Evolutionary conservation across 2,329 filamentous ascomycete genomes (phyloP), one percentile per base, ranked within the genome.

Genomic region (Metarhizium sp.): DNA sequence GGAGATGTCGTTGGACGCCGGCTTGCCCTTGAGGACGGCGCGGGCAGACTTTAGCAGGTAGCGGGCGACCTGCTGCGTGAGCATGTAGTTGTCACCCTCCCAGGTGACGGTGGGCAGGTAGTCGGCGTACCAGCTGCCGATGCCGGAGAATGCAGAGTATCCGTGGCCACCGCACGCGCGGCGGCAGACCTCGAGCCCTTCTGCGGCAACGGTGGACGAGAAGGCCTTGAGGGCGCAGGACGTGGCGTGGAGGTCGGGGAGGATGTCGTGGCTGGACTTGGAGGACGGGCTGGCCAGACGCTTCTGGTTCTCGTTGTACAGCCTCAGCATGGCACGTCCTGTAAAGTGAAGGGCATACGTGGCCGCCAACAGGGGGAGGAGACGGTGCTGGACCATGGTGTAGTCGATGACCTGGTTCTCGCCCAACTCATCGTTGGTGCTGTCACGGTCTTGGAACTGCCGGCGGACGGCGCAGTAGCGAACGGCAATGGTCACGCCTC

Each of bases 21-120:
- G 30, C 58, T 85, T 80, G 60, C 82, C 83, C 14, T 78, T 74
- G n/a, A 89, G 72, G 0, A 90, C 87, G 1, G 81, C 78, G 46
- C 87, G 84, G 0, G 86, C 87, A 3, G 86, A 83, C 77, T 90
- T 91, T 60, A 91, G 78, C 49, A 91, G 79, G 64, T 90, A 90
- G 56, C 86, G 80, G 2, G 85, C 85, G 2, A 90, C 87, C 72
- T 91, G 87, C 69, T 91, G 87, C 10, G 86, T 88, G 57, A 91
- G 75, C 87, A 91, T 90, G 74, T 88, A 90, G 75, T 89, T 90
- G 73, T 90, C 87, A 48, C 87, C 87, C 67, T 90, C 87, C 84
- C 85, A 88, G 10, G 86, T 88, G 4, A 76, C 72, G 3, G 71
- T 73, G n/a, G 88, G 86, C 1, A 90, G 76, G 66, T 90, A 90